These are phyloP conservation scores for Rhodotorula toruloides DNA, from an alignment of 768 basidiomycete genomes.

Conservation along the genomic window DNA sequence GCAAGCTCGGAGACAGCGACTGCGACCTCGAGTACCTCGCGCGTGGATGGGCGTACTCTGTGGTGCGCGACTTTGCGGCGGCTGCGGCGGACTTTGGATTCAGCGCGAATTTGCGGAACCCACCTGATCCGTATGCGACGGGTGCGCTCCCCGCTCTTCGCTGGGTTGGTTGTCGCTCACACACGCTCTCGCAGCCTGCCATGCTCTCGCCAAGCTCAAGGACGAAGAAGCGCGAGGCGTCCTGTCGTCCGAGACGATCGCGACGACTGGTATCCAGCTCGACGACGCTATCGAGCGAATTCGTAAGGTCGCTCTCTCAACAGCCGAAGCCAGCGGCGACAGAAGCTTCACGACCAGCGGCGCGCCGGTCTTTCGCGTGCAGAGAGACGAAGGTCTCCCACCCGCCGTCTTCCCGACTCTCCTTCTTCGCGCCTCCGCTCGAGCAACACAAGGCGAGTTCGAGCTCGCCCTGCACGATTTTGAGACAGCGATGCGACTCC, in stretches of 20 bases:
- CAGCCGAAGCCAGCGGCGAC: background rate
- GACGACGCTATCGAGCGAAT: slow-evolving; percentile 12
- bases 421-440: slow-evolving; percentile 14
- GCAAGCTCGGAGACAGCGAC: slow-evolving; percentile 27
- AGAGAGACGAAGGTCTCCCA: slow-evolving; percentile 17
- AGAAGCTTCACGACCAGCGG: slow-evolving; percentile 5
- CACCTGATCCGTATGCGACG: slow-evolving; percentile 27
- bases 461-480: slow-evolving; percentile 22
- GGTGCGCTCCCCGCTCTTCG: background rate
- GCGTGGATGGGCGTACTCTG: slow-evolving; percentile 23
- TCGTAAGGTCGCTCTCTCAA: background rate
- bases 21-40: slow-evolving; percentile 32
- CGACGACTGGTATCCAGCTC: slow-evolving; percentile 1
- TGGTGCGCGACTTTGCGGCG: slow-evolving; percentile 18
- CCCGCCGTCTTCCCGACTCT: slow-evolving; percentile 1
- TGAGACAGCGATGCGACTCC: slow-evolving; percentile 6
- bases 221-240: background rate
- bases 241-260: background rate
- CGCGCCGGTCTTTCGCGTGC: background rate
- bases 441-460: slow-evolving; percentile 8
- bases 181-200: slow-evolving; percentile 20
- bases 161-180: no score
- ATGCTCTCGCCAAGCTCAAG: slow-evolving; percentile 23
- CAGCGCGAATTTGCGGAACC: background rate
- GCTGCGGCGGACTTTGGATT: slow-evolving; percentile 27